Evolutionary conservation across 2,329 filamentous ascomycete genomes (phyloP), one percentile per base, ranked within the genome.

Genomic region (Colletotrichum eremochloae): DNA sequence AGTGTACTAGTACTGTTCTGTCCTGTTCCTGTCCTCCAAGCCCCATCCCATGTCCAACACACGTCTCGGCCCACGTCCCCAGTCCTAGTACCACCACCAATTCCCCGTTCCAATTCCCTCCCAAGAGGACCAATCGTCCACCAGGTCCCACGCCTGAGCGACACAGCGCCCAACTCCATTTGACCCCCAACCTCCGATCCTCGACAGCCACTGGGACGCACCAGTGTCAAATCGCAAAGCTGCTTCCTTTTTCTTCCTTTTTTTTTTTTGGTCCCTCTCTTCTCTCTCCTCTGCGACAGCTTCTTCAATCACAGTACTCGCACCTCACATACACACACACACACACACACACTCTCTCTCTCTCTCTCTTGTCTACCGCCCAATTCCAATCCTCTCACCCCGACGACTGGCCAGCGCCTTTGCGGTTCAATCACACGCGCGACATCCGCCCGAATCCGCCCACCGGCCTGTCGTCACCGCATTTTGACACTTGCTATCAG

Each of bases 121-220:
- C 33, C 24, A 31, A 24, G 40, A 20, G n/a, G 40, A 6, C 24
- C 38, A 60, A 29, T 40, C 56, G 36, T 38, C 57, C 40, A 29
- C 9, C 8, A 33, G 29, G 42, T 50, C 42, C 48, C 48, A 64
- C 48, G 62, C 24, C 62, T 38, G 62, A 64, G 62, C 62, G 38
- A 64, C 15, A 24, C 15, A 63, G 46, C 14, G 61, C 48, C 62
- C 62, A 55, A 63, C 66, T 71, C 63, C 68, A 71, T 69, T 61
- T 57, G 58, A 67, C 67, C 69, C 69, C 69, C 69, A 69, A 72
- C 69, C 69, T 69, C 69, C 65, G 69, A 68, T 72, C 46, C 65
- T 58, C 69, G 66, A 72, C 66, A 66, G 68, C 50, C 67, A 68
- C 40, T 11, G 57, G 40, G 40, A 5, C 48, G 62, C 48, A 42